Conservation (phyloP, 345 rosid genomes). For the Lumnitzera littorea region DNA sequence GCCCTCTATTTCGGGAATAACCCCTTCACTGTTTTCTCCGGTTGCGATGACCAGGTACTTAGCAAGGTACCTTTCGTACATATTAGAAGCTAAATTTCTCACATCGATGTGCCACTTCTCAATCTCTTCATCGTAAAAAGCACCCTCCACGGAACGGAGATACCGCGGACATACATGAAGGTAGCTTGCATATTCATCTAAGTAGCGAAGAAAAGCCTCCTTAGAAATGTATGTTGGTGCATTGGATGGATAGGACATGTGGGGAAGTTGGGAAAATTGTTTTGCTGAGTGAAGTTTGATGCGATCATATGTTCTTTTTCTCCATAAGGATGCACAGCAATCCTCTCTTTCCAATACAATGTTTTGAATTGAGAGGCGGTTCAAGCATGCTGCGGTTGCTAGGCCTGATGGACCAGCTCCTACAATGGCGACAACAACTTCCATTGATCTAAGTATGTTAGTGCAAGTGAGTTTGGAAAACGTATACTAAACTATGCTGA, state of each 20-base stretch:
- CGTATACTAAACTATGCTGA: too few species aligned
- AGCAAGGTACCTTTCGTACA: constrained; percentile 23
- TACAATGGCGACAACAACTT: constrained; percentile 25
- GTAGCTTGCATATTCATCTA: constrained; percentile 35
- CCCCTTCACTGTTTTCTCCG: constrained; percentile 36
- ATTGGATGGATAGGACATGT: constrained; percentile 26
- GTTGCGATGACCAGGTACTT: constrained; percentile 41
- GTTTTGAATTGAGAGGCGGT: constrained; percentile 24
- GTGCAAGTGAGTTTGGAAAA: too few species aligned
- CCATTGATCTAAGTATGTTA: too few species aligned
- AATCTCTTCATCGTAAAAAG: constrained; percentile 5
- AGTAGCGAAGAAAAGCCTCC: constrained; percentile 30
- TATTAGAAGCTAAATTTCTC: not conserved
- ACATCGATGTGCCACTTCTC: constrained; percentile 29
- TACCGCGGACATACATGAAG: constrained; percentile 25
- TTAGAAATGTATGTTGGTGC: constrained; percentile 37
- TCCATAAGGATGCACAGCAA: constrained; percentile 51
- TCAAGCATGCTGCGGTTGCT: constrained; percentile 45
- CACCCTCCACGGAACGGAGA: constrained; percentile 20
- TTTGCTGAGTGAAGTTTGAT: constrained; percentile 43
- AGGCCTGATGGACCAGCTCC: constrained; percentile 72
- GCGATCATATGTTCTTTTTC: constrained; percentile 38
- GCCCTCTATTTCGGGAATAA: constrained; percentile 32
- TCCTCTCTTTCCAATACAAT: constrained; percentile 46
- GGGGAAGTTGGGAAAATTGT: constrained; percentile 43